A percentile compares a stretch with the other conserved stretches of the same genome.
phyloP scores from a whole-genome alignment of 345 rosid species.

The Aquilaria malaccensis region DNA sequence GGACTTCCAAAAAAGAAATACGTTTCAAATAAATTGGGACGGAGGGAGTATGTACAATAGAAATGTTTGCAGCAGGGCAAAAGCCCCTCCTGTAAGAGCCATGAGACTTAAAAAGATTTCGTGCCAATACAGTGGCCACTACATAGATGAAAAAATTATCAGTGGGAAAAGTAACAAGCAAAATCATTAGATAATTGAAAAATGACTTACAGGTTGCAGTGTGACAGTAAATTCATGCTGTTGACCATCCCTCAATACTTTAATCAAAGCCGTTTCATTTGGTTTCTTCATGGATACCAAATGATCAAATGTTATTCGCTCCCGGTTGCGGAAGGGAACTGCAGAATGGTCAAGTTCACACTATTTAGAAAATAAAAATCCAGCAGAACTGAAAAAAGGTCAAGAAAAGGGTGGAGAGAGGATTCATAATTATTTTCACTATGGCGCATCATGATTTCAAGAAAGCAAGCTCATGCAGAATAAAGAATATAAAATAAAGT shows the following conservation, averaged over 20 bases:
- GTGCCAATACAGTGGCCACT: background rate
- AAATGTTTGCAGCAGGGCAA: too few relatives aligned
- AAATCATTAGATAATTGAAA: background rate
- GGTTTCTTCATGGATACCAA: constrained; percentile 92
- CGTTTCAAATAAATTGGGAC: too few relatives aligned
- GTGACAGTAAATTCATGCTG: constrained; percentile 52
- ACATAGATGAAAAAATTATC: background rate
- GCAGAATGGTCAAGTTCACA: constrained; percentile 16
- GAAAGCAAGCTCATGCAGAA: constrained; percentile 1
- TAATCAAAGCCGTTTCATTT: constrained; percentile 48
- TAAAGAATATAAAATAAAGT: background rate
- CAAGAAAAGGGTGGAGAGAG: background rate
- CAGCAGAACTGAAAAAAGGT: background rate
- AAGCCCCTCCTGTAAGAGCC: too few relatives aligned
- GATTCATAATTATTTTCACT: background rate
- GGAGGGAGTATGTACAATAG: too few relatives aligned
- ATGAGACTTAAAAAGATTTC: too few relatives aligned
- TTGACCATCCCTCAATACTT: constrained; percentile 60
- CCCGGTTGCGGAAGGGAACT: constrained; percentile 87
- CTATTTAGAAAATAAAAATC: constrained; percentile 20
- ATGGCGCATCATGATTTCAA: background rate
- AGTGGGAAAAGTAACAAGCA: background rate
- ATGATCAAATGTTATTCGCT: constrained; percentile 82
- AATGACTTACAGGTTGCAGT: constrained; percentile 59
- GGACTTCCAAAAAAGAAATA: too few relatives aligned